phyloP scores from a whole-genome alignment of 2,329 filamentous ascomycete species.

The Macrophomina phaseolina region DNA sequence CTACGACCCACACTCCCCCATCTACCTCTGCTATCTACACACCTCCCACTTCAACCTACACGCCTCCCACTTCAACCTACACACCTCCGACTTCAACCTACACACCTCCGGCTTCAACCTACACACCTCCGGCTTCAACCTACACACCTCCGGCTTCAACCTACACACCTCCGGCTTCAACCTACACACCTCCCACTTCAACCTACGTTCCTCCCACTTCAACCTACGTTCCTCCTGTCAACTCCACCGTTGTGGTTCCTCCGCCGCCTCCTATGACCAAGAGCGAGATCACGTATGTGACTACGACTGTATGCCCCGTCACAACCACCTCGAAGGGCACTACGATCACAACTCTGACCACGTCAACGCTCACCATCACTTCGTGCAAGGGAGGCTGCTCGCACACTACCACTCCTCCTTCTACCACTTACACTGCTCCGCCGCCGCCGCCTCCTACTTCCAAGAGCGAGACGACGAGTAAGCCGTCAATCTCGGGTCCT shows the following conservation, averaged over 20 bases:
- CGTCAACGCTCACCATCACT: constrained; percentile 28
- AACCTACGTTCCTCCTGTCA: background rate
- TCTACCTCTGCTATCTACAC: background rate
- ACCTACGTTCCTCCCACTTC: background rate
- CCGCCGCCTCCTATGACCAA: background rate
- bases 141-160: background rate
- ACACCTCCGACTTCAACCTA: too few species aligned
- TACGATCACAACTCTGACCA: constrained; percentile 27
- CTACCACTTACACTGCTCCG: background rate
- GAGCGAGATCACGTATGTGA: constrained; percentile 9
- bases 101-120: background rate
- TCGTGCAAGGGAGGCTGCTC: constrained; percentile 22
- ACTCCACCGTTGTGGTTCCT: too few species aligned
- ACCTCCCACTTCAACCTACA: background rate
- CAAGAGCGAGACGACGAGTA: background rate
- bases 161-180: background rate
- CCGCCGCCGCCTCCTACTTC: background rate
- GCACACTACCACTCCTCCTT: background rate
- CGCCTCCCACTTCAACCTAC: background rate
- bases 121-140: background rate
- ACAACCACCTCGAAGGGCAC: constrained; percentile 27
- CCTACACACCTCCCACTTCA: too few species aligned
- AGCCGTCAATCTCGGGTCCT: background rate
- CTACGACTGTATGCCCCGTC: constrained; percentile 27
- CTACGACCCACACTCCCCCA: background rate